Conservation (phyloP, 441 rosid species). For the Arabidopsis lyrata region DNA sequence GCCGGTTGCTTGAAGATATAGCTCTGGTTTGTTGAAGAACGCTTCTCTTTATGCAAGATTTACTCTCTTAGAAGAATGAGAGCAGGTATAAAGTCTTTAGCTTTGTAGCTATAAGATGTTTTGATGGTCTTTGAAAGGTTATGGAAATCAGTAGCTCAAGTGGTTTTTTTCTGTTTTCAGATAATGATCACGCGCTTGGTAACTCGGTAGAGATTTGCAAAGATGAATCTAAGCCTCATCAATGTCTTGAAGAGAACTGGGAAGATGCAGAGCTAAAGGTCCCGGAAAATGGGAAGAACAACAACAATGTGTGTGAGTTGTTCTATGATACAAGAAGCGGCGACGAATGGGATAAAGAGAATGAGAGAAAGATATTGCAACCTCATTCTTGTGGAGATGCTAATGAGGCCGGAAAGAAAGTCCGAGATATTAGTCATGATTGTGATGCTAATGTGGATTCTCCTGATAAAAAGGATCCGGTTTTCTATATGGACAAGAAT, state of each 20-base stretch:
- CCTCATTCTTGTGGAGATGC: constrained; percentile 39
- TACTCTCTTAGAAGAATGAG: constrained; percentile 43
- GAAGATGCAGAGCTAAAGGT: constrained; percentile 45
- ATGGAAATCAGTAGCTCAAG: not conserved
- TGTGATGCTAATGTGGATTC: constrained; percentile 34
- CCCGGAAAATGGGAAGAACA: constrained; percentile 39
- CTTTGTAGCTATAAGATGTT: constrained; percentile 15
- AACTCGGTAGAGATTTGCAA: constrained; percentile 47
- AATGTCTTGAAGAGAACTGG: constrained; percentile 45
- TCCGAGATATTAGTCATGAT: constrained; percentile 3
- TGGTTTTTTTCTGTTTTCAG: constrained; percentile 40
- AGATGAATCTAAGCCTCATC: constrained; percentile 49
- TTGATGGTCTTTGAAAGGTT: not conserved
- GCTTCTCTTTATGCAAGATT: constrained; percentile 35
- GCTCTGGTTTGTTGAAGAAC: constrained; percentile 34
- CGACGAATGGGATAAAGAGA: constrained; percentile 41
- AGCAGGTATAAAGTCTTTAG: constrained; percentile 33
- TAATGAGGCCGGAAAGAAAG: constrained; percentile 19
- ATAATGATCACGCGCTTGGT: constrained; percentile 51
- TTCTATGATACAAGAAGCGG: constrained; percentile 45
- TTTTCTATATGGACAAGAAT: constrained; percentile 61
- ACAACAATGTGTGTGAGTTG: constrained; percentile 29
- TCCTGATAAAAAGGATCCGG: constrained; percentile 46
- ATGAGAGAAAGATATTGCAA: constrained; percentile 42
- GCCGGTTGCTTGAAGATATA: constrained; percentile 44